These are phyloP conservation scores for Jacaranda copaia DNA, from an alignment of 257 asterid species.

Conservation along the genomic window DNA sequence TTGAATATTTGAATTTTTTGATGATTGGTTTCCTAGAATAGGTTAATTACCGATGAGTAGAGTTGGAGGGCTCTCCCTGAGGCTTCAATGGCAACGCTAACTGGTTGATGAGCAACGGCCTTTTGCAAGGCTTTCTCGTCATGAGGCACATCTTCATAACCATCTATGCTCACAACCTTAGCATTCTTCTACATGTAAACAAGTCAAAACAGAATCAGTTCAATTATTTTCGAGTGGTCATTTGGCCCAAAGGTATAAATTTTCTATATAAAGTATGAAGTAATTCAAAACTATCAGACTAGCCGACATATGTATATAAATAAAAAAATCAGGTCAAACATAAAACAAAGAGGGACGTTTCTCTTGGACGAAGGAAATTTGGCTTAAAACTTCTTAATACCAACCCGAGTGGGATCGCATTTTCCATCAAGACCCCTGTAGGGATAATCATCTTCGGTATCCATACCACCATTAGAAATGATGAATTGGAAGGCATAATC, in stretches of 20 bases:
- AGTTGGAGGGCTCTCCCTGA: slow-evolving; percentile 79
- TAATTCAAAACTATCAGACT: too few species aligned
- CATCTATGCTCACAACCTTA: slow-evolving; percentile 77
- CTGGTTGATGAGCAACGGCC: slow-evolving; percentile 91
- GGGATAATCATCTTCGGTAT: slow-evolving; percentile 79
- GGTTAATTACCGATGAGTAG: slow-evolving; percentile 58
- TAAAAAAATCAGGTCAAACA: too few species aligned
- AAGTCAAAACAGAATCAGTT: background rate
- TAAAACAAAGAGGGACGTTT: background rate
- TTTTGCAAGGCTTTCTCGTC: slow-evolving; percentile 72
- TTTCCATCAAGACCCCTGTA: slow-evolving; percentile 62
- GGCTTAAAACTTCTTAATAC: slow-evolving; percentile 1
- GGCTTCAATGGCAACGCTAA: slow-evolving; percentile 86
- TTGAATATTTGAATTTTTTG: background rate
- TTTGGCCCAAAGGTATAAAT: too few species aligned
- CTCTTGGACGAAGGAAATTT: background rate
- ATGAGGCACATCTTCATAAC: slow-evolving; percentile 76
- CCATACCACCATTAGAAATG: slow-evolving; percentile 74
- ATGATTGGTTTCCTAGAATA: too few species aligned
- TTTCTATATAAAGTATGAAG: too few species aligned
- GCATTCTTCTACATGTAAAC: slow-evolving; percentile 63
- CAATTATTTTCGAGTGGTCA: background rate
- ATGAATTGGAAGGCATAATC: slow-evolving; percentile 81
- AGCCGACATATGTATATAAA: too few species aligned
- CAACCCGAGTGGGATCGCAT: slow-evolving; percentile 69